Base-by-base conservation (phyloP, 805 yeast genomes). In the Saturnispora hagleri region DNA sequence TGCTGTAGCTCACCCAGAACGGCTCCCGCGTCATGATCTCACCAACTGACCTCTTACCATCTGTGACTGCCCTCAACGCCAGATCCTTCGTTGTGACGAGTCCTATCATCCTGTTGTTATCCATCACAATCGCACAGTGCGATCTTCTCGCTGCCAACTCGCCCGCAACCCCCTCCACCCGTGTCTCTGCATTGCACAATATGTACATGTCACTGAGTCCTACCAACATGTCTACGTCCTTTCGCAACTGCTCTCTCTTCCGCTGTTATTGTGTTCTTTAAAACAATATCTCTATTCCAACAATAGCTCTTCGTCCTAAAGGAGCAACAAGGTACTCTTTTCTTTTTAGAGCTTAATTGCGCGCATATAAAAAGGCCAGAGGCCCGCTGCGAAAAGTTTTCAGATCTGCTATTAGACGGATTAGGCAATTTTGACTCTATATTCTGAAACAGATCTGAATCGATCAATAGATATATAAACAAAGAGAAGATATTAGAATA, bases 1-100 rank as follows among this genome's bases (percentile, higher is more conserved):
- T 70, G 42, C 63, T 60, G 46, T 62, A 60, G 9, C 69, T 67
- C 12, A 69, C 63, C 31, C 65, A 65, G 24, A 63, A 59, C 0
- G 78, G 78, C 17, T 60, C 60, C 2, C 55, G 56, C 0, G 78
- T 70, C 76, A 73, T 71, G 12, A 74, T 71, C 24, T 62, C 60
- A 33, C 60, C 63, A 5, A 73, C 71, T 4, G 57, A 57, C 1
- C 71, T 62, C 1, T 46, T 17, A 13, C 55, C 53, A 40, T 63
- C 62, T 2, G 35, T 15, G 22, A 69, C 67, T 4, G 70, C 75
- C 36, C 73, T 63, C 40, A 71, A 71, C 0, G 77, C 77, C n/a
- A 74, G 58, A 56, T 74, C 79, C 53, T 72, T 73, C 0, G 78
- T 72, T 1, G 79, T 74, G 46, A 72, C 63, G 7, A 74, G 58